Conservation (phyloP, 768 basidiomycete species). For the Scleroderma citrinum region DNA sequence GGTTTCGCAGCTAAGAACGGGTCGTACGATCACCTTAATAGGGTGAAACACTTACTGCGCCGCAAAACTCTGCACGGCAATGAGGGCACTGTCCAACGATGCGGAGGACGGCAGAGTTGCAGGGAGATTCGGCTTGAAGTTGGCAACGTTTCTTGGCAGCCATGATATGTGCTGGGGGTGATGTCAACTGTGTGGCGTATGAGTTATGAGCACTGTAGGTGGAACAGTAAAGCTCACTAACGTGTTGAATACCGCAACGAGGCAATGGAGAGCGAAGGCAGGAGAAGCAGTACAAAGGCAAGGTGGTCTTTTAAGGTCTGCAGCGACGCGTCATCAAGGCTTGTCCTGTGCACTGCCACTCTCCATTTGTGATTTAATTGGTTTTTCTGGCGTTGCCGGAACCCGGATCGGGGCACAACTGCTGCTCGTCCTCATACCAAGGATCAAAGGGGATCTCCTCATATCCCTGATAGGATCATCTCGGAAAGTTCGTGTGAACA, state of each 20-base stretch:
- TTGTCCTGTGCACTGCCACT: slow-evolving; percentile 18
- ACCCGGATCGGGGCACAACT: not conserved
- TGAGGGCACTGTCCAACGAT: slow-evolving; percentile 83
- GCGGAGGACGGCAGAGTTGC: slow-evolving; percentile 74
- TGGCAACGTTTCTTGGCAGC: slow-evolving; percentile 87
- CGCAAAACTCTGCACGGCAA: slow-evolving; percentile 74
- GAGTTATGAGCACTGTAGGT: not conserved
- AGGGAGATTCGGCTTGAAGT: slow-evolving; percentile 45
- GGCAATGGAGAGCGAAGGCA: not conserved
- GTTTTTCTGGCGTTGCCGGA: not conserved
- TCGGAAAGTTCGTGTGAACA: no score
- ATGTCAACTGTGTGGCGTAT: not conserved
- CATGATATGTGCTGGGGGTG: slow-evolving; percentile 37
- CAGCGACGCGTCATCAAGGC: slow-evolving; percentile 29
- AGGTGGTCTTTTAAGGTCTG: slow-evolving; percentile 21
- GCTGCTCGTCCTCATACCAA: no score
- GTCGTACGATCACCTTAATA: slow-evolving; percentile 1
- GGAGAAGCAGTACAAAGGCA: not conserved
- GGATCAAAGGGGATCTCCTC: not conserved
- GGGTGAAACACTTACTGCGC: slow-evolving; percentile 45
- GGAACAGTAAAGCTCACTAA: slow-evolving; percentile 1
- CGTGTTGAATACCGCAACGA: not conserved
- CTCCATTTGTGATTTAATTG: not conserved
- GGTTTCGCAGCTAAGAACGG: slow-evolving; percentile 11
- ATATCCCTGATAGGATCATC: not conserved